Evolutionary conservation across 441 rosid genomes (phyloP).

Genomic region (Caryocar brasiliense): DNA sequence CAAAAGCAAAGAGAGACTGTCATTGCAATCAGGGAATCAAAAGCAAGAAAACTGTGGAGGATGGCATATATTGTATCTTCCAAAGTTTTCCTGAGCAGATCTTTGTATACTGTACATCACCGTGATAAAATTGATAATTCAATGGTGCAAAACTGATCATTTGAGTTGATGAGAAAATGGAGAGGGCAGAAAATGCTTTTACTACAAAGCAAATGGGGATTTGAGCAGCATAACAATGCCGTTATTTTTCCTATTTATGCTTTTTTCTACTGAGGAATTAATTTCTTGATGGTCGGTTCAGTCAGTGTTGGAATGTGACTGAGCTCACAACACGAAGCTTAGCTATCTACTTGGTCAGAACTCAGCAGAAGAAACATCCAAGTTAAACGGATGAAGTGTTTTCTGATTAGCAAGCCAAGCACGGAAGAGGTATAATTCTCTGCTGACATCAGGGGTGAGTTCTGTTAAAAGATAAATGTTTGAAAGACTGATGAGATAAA

Average conservation of each 20-base stretch:
- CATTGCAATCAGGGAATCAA: no score
- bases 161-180: constrained; percentile 71
- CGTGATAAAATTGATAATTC: no score
- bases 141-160: constrained; percentile 79
- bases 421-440: not conserved
- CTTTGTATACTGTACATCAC: no score
- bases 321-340: not conserved
- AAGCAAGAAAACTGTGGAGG: no score
- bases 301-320: constrained; percentile 2
- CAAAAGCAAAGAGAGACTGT: no score
- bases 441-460: not conserved
- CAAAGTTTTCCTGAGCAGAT: no score
- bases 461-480: not conserved
- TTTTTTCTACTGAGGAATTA: constrained; percentile 32
- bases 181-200: constrained; percentile 65
- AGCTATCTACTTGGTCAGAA: not conserved
- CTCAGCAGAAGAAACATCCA: not conserved
- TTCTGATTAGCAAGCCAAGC: not conserved
- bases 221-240: constrained; percentile 30
- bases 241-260: constrained; percentile 25
- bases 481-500: not conserved
- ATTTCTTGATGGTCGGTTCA: not conserved
- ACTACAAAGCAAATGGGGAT: constrained; percentile 49
- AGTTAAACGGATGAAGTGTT: not conserved
- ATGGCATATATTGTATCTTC: no score